Evolutionary conservation across 345 rosid species (phyloP), one percentile per base, ranked within the genome.

Genomic region (Lagerstroemia speciosa): DNA sequence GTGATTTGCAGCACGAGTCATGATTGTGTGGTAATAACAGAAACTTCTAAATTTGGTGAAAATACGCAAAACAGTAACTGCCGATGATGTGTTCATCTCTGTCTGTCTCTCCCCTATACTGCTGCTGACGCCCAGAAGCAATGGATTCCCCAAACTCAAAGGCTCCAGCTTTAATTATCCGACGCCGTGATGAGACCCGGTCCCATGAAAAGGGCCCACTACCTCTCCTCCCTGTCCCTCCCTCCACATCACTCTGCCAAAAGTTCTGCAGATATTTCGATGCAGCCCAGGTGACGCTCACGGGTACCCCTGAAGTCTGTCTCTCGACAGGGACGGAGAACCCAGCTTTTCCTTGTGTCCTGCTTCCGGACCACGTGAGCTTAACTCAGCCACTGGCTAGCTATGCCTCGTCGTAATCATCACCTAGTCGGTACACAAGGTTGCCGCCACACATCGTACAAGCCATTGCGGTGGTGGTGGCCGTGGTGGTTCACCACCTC

Each of bases 371-470:
- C 60, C 6, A 8, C 3, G 60, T 53, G 29, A 26, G 63, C 63
- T 58, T 12, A 14, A 10, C 34, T 58, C 63, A 71, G 67, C 72
- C 46, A 31, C 50, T 53, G 34, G 6, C 29, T 60, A 34, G 34
- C 26, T 75, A 65, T 12, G 71, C 46, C 46, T 14, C 16, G 46
- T 41, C 46, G 6, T 65, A 16, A 26, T 65, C 32, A 14, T 38
- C 43, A 91, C 71, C 86, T 79, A 16, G 80, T 91, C 68, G 88
- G 73, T 76, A 89, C 93, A 37, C 83, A 91, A 37, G 68, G 74
- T 30, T 81, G 85, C 70, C 81, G 80, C 88, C 92, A 87, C 65
- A 70, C 76, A 70, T 68, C 85, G 32, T 50, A 65, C 14, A 41
- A 9, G 46, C 14, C 14, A 63, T 60, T 57, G 26, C 50, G 67